A percentile compares a stretch with the other conserved stretches of the same genome.
phyloP scores from a whole-genome alignment of 2,329 filamentous ascomycete species.

The Beauveria pseudobassiana region DNA sequence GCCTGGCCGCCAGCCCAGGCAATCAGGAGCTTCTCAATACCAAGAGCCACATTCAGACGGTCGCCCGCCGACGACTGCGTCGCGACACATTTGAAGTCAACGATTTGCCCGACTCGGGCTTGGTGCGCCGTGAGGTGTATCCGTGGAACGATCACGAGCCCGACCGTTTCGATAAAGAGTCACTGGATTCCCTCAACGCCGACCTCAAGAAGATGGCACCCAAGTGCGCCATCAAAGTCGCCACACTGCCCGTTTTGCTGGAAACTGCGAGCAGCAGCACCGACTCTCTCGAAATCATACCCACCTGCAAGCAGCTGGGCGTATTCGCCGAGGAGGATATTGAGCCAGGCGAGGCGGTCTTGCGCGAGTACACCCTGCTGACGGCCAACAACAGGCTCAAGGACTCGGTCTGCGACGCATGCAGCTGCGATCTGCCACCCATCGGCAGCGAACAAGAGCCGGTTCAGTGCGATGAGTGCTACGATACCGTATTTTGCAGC shows the following conservation, averaged over 20 bases:
- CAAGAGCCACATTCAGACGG: slow-evolving; percentile 44
- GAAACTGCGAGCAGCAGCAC: slow-evolving; percentile 43
- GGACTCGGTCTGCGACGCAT: slow-evolving; percentile 83
- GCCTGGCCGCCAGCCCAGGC: slow-evolving; percentile 45
- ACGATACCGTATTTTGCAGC: slow-evolving; percentile 60
- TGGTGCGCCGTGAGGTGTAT: slow-evolving; percentile 64
- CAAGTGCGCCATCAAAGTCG: slow-evolving; percentile 71
- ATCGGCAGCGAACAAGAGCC: slow-evolving; percentile 39
- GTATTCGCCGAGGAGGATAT: slow-evolving; percentile 85
- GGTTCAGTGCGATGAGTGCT: slow-evolving; percentile 53
- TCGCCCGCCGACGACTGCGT: slow-evolving; percentile 42
- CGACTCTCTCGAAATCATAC: slow-evolving; percentile 40
- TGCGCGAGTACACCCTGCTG: slow-evolving; percentile 77
- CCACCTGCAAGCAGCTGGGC: slow-evolving; percentile 70
- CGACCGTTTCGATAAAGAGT: slow-evolving; percentile 62
- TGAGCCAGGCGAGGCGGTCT: slow-evolving; percentile 63
- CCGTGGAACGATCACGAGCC: slow-evolving; percentile 63
- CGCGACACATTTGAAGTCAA: slow-evolving; percentile 39
- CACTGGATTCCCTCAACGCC: slow-evolving; percentile 63
- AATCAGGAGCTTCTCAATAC: slow-evolving; percentile 50
- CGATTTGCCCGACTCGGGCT: slow-evolving; percentile 60
- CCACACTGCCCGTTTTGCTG: slow-evolving; percentile 66
- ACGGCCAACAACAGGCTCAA: slow-evolving; percentile 86
- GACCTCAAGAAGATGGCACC: slow-evolving; percentile 63
- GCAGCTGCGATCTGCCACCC: slow-evolving; percentile 64